These are phyloP conservation scores for Boletus rufocinnamomeus DNA, from an alignment of 768 basidiomycete species.

Conservation along the genomic window DNA sequence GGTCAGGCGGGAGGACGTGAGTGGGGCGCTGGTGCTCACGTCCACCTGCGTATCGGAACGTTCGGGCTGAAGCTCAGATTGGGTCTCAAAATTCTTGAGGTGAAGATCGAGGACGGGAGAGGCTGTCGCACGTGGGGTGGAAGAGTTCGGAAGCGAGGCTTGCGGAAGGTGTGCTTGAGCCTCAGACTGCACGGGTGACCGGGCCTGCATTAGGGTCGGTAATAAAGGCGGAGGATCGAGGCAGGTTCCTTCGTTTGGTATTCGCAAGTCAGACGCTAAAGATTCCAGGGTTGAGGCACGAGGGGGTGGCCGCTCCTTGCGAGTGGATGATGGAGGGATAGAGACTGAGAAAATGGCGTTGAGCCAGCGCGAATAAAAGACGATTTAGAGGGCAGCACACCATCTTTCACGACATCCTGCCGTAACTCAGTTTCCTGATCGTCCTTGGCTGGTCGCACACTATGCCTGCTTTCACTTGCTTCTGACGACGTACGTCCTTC, in stretches of 20 bases:
- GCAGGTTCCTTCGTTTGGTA: not conserved
- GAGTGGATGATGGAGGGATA: not conserved
- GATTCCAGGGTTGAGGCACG: not conserved
- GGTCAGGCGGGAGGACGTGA: slow-evolving; percentile 1
- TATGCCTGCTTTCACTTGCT: not conserved
- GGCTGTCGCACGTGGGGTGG: not conserved
- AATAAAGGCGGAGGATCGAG: not conserved
- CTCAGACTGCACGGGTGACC: not conserved
- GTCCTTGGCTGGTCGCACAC: not conserved
- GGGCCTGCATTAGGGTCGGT: slow-evolving; percentile 1
- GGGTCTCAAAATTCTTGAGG: slow-evolving; percentile 3
- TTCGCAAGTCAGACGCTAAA: not conserved
- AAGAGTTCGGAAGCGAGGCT: not conserved
- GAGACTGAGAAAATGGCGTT: slow-evolving; percentile 5
- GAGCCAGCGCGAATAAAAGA: slow-evolving; percentile 9
- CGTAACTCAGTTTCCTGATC: not conserved
- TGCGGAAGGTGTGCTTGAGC: slow-evolving; percentile 1
- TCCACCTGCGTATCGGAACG: not conserved
- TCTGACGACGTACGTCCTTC: not conserved
- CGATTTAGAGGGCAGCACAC: slow-evolving; percentile 7
- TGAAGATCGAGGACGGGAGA: slow-evolving; percentile 12
- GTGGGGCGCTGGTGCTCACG: not conserved
- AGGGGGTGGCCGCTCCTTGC: not conserved
- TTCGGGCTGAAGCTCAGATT: not conserved
- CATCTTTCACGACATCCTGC: slow-evolving; percentile 8